These are phyloP conservation scores for Limonium bicolor DNA, from an alignment of 148 eudicot genomes.

Conservation along the genomic window DNA sequence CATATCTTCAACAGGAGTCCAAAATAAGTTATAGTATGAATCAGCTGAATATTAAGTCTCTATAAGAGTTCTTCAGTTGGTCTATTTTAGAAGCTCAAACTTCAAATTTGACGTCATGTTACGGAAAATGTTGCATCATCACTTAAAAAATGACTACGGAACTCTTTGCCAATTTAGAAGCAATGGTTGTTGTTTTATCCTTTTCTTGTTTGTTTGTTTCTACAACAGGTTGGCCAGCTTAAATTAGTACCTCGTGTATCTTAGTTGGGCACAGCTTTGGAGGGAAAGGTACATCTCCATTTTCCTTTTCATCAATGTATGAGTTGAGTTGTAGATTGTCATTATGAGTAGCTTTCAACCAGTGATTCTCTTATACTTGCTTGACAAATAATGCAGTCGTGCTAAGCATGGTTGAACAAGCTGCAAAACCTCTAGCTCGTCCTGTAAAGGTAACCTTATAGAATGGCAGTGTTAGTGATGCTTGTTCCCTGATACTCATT, in stretches of 20 bases:
- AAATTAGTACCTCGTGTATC: conserved; percentile 73
- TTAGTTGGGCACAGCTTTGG: conserved; percentile 96
- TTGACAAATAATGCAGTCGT: conserved; percentile 48
- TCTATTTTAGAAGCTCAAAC: no score
- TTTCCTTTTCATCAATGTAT: neutral
- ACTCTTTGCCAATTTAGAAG: neutral
- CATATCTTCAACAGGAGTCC: no score
- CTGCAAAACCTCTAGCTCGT: conserved; percentile 80
- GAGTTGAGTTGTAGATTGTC: neutral
- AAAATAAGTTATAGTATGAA: no score
- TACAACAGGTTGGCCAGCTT: conserved; percentile 51
- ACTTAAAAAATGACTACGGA: no score
- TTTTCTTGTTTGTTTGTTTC: neutral
- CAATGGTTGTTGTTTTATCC: neutral
- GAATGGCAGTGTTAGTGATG: no score
- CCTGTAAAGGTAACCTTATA: conserved; percentile 62
- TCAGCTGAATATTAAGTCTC: no score
- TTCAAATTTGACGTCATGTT: no score
- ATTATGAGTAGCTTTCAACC: neutral
- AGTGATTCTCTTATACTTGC: neutral
- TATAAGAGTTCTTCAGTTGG: no score
- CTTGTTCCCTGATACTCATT: no score
- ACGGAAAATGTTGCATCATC: no score
- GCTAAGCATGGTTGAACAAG: conserved; percentile 96
- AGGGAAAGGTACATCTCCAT: conserved; percentile 59